Conservation (phyloP, 192 early-diverging fungal species). For the Rhizoclosmatium sp. region DNA sequence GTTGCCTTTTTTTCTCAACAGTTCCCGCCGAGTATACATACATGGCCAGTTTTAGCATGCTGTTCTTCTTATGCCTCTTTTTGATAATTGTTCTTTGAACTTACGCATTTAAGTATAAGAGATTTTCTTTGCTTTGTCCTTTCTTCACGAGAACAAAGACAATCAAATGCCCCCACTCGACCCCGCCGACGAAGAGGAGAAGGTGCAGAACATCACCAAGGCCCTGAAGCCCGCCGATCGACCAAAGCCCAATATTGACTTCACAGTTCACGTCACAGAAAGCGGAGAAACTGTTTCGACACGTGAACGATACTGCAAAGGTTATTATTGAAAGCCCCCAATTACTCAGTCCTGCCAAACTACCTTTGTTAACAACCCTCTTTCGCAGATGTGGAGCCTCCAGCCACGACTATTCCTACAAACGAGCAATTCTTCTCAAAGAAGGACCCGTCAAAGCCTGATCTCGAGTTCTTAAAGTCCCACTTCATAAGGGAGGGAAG, state of each 20-base stretch:
- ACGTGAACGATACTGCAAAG: conserved; percentile 78
- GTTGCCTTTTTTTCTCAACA: neutral
- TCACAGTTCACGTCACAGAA: conserved; percentile 76
- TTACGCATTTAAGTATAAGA: conserved; percentile 19
- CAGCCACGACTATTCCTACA: conserved; percentile 63
- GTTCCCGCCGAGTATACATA: conserved; percentile 22
- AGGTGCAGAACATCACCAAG: conserved; percentile 13
- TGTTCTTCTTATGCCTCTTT: conserved; percentile 52
- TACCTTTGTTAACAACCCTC: neutral
- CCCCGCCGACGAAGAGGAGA: conserved; percentile 19
- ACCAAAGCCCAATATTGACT: conserved; percentile 67
- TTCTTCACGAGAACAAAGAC: neutral
- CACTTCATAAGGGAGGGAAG: conserved; percentile 95
- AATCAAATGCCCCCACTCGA: neutral
- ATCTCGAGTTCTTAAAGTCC: conserved; percentile 83
- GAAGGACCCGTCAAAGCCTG: conserved; percentile 75
- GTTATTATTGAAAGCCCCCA: conserved; percentile 43
- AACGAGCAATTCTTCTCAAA: conserved; percentile 73
- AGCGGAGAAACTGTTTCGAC: conserved; percentile 79
- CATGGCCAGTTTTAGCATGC: conserved; percentile 46
- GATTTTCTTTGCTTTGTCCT: neutral
- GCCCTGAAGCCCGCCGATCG: conserved; percentile 30
- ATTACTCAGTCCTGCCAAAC: neutral
- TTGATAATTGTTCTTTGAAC: conserved; percentile 12
- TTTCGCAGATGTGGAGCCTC: conserved; percentile 63